phyloP scores from a whole-genome alignment of 2,329 filamentous ascomycete species.

The Claviceps sp. region DNA sequence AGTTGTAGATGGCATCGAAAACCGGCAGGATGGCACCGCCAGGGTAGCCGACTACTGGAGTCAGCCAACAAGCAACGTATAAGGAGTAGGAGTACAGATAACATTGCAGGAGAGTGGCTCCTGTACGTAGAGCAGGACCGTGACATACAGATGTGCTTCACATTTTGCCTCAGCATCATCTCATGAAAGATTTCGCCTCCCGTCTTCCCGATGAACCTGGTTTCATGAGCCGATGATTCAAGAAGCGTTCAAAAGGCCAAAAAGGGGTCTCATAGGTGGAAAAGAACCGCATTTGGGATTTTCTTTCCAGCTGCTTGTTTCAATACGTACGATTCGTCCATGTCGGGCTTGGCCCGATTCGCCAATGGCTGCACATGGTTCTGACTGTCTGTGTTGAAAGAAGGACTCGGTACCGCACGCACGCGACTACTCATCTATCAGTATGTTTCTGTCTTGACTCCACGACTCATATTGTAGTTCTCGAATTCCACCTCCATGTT shows the following conservation, averaged over 20 bases:
- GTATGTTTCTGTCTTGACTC: neutral
- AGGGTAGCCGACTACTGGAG: slow-evolving; percentile 60
- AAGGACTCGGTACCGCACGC: slow-evolving; percentile 48
- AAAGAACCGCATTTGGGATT: neutral
- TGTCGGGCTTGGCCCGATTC: slow-evolving; percentile 43
- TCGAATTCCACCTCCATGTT: neutral
- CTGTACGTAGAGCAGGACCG: no score
- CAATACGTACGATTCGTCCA: slow-evolving; percentile 68
- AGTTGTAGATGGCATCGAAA: slow-evolving; percentile 98
- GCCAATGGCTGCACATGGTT: slow-evolving; percentile 59
- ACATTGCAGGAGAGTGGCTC: no score
- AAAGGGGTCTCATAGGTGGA: no score
- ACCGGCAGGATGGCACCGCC: slow-evolving; percentile 94
- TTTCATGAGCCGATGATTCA: no score
- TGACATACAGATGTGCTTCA: slow-evolving; percentile 85
- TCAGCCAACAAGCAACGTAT: neutral
- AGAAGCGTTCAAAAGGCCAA: no score
- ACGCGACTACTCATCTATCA: slow-evolving; percentile 18
- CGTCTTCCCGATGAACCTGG: slow-evolving; percentile 80
- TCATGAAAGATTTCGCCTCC: slow-evolving; percentile 97
- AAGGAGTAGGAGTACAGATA: neutral
- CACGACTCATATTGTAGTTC: neutral
- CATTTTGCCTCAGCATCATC: slow-evolving; percentile 89
- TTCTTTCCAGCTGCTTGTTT: neutral
- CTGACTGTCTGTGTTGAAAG: slow-evolving; percentile 38